Evolutionary conservation across 140 eudicot species (phyloP).

Genomic region (Ambrosia hybrid): DNA sequence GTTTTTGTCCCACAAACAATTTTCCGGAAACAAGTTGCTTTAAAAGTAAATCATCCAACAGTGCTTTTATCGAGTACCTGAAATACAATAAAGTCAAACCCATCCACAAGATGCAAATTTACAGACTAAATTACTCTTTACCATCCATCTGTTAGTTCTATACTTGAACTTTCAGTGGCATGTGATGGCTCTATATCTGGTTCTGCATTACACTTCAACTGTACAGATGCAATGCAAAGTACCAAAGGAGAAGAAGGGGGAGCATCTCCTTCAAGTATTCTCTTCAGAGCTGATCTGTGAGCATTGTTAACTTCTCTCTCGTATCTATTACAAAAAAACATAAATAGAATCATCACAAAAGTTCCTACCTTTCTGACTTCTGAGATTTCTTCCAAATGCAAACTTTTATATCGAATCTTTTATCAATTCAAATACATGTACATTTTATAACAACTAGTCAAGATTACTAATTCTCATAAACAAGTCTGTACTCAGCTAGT

Average conservation of each 20-base stretch:
- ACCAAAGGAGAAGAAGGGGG: conserved; percentile 78
- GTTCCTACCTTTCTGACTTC: conserved; percentile 3
- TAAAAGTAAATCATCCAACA: conserved; percentile 66
- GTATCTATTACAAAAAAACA: conserved; percentile 45
- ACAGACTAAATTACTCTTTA: conserved; percentile 32
- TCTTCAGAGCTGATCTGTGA: conserved; percentile 81
- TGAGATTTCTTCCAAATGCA: not conserved
- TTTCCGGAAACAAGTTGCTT: conserved; percentile 62
- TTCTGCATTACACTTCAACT: conserved; percentile 30
- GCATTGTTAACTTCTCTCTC: conserved; percentile 95
- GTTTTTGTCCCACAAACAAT: conserved; percentile 88
- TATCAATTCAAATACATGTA: not conserved
- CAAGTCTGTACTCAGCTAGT: not conserved
- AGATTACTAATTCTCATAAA: not conserved
- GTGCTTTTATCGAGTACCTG: conserved; percentile 78
- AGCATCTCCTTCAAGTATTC: conserved; percentile 89
- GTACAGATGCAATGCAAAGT: conserved; percentile 79
- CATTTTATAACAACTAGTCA: conserved; percentile 7
- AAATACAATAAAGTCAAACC: conserved; percentile 19
- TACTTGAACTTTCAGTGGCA: conserved; percentile 39
- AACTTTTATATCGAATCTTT: not conserved
- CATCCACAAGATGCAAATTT: conserved; percentile 11
- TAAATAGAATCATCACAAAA: conserved; percentile 13
- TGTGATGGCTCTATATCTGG: conserved; percentile 28
- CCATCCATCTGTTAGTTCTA: conserved; percentile 97